These are phyloP conservation scores for Tuber calosporum DNA, from an alignment of 495 filamentous ascomycete genomes.

Conservation along the genomic window DNA sequence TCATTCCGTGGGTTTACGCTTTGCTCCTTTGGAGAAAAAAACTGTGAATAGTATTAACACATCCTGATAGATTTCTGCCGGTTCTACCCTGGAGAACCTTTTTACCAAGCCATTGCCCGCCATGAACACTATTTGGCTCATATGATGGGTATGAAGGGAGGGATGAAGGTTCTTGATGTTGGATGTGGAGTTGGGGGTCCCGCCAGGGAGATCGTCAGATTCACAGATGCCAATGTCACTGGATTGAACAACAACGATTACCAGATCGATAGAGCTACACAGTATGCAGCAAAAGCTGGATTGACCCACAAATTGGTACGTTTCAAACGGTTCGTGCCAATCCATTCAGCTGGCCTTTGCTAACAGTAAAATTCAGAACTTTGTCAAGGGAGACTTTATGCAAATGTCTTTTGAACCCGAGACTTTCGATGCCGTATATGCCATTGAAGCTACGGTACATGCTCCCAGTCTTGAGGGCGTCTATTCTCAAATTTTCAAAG, in stretches of 20 bases:
- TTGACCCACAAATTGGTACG: slow-evolving; percentile 56
- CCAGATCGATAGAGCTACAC: slow-evolving; percentile 89
- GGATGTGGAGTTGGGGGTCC: slow-evolving; percentile 97
- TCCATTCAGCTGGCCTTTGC: background rate
- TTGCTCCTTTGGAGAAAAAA: background rate
- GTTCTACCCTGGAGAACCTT: slow-evolving; percentile 79
- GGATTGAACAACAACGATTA: slow-evolving; percentile 99
- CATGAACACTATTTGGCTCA: slow-evolving; percentile 98
- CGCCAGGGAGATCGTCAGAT: slow-evolving; percentile 94
- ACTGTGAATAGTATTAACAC: background rate
- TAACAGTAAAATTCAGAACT: slow-evolving; percentile 46
- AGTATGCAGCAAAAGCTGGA: slow-evolving; percentile 74
- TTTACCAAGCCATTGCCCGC: slow-evolving; percentile 87
- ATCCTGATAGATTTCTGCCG: slow-evolving; percentile 69
- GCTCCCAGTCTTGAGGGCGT: slow-evolving; percentile 91
- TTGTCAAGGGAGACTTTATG: slow-evolving; percentile 98
- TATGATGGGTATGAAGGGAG: slow-evolving; percentile 74
- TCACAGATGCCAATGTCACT: slow-evolving; percentile 79
- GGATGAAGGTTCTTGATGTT: slow-evolving; percentile 89
- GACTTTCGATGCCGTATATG: slow-evolving; percentile 86
- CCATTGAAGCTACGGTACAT: slow-evolving; percentile 95
- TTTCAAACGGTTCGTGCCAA: slow-evolving; percentile 15
- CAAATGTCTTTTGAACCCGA: slow-evolving; percentile 96
- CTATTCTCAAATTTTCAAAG: slow-evolving; percentile 88
- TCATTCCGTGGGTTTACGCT: slow-evolving; percentile 44